Base-by-base conservation (phyloP, 176 grass and related monocot species). In the Eremochloa ophiuroides region DNA sequence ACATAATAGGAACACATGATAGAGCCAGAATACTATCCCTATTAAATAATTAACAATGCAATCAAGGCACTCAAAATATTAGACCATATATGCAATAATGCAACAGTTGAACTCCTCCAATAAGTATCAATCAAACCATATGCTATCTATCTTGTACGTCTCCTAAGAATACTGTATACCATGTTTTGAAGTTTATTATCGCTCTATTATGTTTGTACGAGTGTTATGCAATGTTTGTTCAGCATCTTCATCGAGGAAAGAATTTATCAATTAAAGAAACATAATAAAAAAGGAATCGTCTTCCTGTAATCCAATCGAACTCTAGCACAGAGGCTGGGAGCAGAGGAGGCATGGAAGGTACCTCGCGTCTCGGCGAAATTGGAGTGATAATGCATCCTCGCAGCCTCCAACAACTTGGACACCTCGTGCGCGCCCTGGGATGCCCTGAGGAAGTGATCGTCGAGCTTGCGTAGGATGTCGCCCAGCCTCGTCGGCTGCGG, bases 331-430 rank as follows among this genome's bases (percentile, higher is more conserved):
- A 75, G 3, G 76, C 63, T 62, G 18, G 25, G 27, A 34, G 13
- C 40, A 78, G 29, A 72, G 20, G 7, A 37, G 10, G 35, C 31
- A 59, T 14, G 48, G 77, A 26, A 50, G 44, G 31, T 93, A 90
- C 96, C 96, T 91, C 88, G 58, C 7, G 60, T 93, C 55, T 93
- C 89, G 18, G 93, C 85, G 69, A 99, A 99, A 58, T 99, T 95
- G 26, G 96, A 99, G 83, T 99, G 96, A 68, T 95, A 99, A 63
- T 99, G 93, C 93, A 99, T 87, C 78, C 91, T 50, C 8, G 93
- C 88, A 2, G 90, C 91, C 89, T 99, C 96, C 12, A 99, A 91
- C 85, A 91, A 75, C 87, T 95, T 99, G 39, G 90, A 91, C 53
- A 99, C 96, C 7, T 95, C 83, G 71, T 93, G 93, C 58, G 96